Evolutionary conservation across 2,329 filamentous ascomycete species (phyloP), one percentile per base, ranked within the genome.

Genomic region (Fusarium floridanum): DNA sequence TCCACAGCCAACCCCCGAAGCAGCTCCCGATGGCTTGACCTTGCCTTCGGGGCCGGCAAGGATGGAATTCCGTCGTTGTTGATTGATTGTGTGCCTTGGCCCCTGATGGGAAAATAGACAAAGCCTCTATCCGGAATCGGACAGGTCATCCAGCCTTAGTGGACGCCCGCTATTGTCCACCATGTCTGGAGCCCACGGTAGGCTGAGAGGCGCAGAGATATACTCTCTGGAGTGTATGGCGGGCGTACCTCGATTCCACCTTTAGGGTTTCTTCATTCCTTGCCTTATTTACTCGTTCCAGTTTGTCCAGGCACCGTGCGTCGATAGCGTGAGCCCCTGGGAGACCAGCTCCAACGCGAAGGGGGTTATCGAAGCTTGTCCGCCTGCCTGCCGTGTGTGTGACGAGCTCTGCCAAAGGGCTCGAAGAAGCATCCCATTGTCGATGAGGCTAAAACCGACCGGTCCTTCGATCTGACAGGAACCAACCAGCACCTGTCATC

Each of bases 51-150:
- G 61, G 24, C 36, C 43, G 22, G 50, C 41, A 64, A 64, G 27
- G 57, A 53, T 56, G 65, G 64, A 39, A 68, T 64, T 61, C 29
- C 37, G 43, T 68, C 56, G 20, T 61, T 14, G 57, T 41, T 61
- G 57, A 34, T 48, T 57, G 43, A 41, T 56, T 27, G 17, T 62
- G 34, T 61, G 39, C 17, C 41, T 64, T 56, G 53, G 43, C 55
- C 39, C 12, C 59, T 65, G 53, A 39, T 14, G 24, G 56, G 43
- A 22, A 39, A 59, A 50, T 60, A 59, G 63, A 53, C 36, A 32
- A 53, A 29, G 34, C 34, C 29, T 34, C 56, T 61, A 41, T 50
- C 34, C 57, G n/a, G 48, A 61, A 50, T 32, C 48, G 53, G 14
- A 32, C 24, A 41, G 43, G 24, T 22, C 22, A 37, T 14, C 45